A percentile compares a stretch with the other conserved stretches of the same genome.
Conservation (phyloP, 163 green algal species). For the Chlorella variabilis region DNA sequence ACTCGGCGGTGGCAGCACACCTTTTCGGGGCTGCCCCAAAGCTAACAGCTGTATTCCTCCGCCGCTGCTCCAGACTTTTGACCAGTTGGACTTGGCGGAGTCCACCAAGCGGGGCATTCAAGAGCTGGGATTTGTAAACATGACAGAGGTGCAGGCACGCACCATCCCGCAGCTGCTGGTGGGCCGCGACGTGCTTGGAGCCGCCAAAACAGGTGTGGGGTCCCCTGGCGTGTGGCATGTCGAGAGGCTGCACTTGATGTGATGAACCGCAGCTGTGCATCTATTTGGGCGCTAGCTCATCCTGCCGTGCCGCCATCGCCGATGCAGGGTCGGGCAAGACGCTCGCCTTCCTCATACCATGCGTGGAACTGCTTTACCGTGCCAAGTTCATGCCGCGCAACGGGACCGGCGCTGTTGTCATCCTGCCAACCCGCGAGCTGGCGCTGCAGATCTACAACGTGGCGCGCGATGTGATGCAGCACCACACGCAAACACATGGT, state of each 20-base stretch:
- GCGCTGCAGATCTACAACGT: constrained; percentile 98
- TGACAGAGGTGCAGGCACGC: constrained; percentile 97
- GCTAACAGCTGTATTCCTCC: no score
- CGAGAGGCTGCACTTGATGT: neutral
- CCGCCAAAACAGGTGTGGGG: constrained; percentile 85
- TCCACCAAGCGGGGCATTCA: constrained; percentile 75
- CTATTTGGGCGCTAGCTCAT: neutral
- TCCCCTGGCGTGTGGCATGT: neutral
- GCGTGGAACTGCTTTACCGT: constrained; percentile 91
- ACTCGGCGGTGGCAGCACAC: no score
- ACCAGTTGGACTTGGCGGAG: constrained; percentile 72
- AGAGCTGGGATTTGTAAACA: constrained; percentile 86
- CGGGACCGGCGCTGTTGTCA: constrained; percentile 92
- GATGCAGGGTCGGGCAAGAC: constrained; percentile 94
- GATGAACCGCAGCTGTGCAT: no score
- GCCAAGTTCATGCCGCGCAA: constrained; percentile 96
- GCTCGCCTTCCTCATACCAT: constrained; percentile 97
- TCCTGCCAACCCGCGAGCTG: constrained; percentile 96
- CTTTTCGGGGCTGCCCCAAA: no score
- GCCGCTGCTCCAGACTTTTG: constrained; percentile 73
- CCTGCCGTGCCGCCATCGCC: neutral
- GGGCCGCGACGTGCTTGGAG: constrained; percentile 93
- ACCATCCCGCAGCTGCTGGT: constrained; percentile 94
- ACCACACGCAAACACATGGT: constrained; percentile 88
- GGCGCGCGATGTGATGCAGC: constrained; percentile 90